phyloP scores from a whole-genome alignment of 1,284 basidiomycete species.

The Cystobasidium sp. region DNA sequence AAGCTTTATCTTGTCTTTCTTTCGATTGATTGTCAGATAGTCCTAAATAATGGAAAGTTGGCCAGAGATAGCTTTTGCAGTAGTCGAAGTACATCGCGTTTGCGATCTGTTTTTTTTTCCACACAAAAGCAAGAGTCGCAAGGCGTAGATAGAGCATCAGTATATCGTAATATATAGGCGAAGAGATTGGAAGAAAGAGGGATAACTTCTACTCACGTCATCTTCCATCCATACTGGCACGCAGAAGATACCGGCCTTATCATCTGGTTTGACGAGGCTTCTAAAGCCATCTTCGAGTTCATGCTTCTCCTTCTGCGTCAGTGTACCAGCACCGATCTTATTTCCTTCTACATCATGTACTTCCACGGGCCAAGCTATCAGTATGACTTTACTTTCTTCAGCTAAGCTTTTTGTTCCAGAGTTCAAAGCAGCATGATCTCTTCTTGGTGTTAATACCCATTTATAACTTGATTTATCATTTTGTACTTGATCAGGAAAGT shows the following conservation, averaged over 20 bases:
- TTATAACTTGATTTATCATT: constrained; percentile 40
- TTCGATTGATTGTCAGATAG: constrained; percentile 62
- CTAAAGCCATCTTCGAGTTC: constrained; percentile 67
- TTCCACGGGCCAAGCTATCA: constrained; percentile 94
- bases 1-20: constrained; percentile 77
- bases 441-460: constrained; percentile 80
- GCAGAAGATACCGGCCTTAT: constrained; percentile 66
- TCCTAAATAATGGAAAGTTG: constrained; percentile 95
- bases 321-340: constrained; percentile 49
- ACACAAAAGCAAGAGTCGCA: too few relatives aligned
- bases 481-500: constrained; percentile 1
- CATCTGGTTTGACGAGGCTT: constrained; percentile 53
- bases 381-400: constrained; percentile 81
- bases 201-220: constrained; percentile 56
- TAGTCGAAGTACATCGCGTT: constrained; percentile 68
- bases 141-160: neutral
- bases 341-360: constrained; percentile 61
- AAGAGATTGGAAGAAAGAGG: constrained; percentile 83
- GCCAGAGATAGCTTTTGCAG: constrained; percentile 89
- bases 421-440: constrained; percentile 94
- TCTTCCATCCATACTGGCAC: constrained; percentile 92
- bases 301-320: constrained; percentile 61
- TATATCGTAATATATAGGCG: constrained; percentile 59
- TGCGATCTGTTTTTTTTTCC: constrained; percentile 4
- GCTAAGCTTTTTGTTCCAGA: constrained; percentile 86